These are phyloP conservation scores for Acanthamoeba healyi DNA, from an alignment of 208 protist genomes.

Conservation along the genomic window DNA sequence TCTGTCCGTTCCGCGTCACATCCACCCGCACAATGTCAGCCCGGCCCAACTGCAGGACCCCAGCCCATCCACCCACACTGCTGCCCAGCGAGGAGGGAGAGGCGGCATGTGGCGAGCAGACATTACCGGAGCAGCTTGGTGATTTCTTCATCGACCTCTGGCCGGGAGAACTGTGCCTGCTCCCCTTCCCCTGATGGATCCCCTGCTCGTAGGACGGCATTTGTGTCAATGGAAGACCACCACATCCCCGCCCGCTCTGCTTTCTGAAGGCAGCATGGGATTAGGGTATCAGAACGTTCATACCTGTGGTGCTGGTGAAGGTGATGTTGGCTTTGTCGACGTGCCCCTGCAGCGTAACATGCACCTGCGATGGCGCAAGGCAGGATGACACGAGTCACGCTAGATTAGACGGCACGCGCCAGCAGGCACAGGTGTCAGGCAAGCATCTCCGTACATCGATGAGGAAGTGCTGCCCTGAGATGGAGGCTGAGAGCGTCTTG, in stretches of 20 bases:
- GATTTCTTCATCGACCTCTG: conserved; percentile 31
- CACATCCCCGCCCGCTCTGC: too few relatives aligned
- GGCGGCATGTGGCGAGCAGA: too few relatives aligned
- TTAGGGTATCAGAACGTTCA: neutral
- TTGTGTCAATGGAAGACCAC: neutral
- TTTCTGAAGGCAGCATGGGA: neutral
- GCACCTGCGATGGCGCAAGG: neutral
- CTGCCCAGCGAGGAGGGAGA: neutral
- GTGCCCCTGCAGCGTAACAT: neutral
- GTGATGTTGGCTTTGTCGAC: conserved; percentile 20
- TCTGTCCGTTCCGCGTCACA: too few relatives aligned
- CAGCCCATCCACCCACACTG: too few relatives aligned
- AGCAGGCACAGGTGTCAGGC: too few relatives aligned
- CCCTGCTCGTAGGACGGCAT: neutral
- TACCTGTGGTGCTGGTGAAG: neutral
- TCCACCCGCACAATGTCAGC: too few relatives aligned
- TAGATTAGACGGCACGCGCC: neutral
- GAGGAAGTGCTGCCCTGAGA: neutral
- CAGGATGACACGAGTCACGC: neutral
- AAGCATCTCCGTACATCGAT: neutral
- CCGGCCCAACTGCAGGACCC: too few relatives aligned
- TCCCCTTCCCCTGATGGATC: neutral
- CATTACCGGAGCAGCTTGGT: neutral
- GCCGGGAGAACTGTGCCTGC: neutral
- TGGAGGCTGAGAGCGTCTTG: conserved; percentile 13